Evolutionary conservation across 352 stramenopile genomes (phyloP), one percentile per base, ranked within the genome.

Genomic region (Pythium brassicae): DNA sequence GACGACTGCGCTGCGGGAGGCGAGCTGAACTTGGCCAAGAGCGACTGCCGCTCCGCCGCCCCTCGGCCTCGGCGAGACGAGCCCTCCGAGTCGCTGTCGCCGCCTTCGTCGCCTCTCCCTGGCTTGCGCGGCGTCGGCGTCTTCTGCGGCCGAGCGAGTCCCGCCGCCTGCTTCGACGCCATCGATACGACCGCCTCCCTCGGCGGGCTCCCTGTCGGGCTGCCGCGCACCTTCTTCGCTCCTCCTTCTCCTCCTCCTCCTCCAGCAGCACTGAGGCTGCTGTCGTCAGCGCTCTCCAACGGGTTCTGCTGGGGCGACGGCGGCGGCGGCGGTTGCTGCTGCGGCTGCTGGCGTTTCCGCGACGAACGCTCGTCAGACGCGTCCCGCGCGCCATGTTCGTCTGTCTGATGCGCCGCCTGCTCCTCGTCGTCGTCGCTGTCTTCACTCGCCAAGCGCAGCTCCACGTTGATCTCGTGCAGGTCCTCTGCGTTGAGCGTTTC

Each of bases 401-500:
- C 59, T 6, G 35, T 34, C 15, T 32, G n/a, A n/a, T n/a, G 23
- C 44, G 37, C 37, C 9, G 14, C 17, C 9, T 37, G 32, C 32
- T 3, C 32, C 32, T 26, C 32, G n/a, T 17, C 8, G 11, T 15
- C 12, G 8, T 15, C 44, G n/a, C 27, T 14, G 20, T 25, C 19
- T 14, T 53, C 29, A 11, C 29, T n/a, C 3, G 35, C 19, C 26
- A 27, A 37, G 4, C 32, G 55, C 12, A 73, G 39, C n/a, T 55
- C 63, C n/a, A 53, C 55, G 15, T 67, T 62, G 29, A 87, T 51
- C 35, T 80, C 72, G 11, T 69, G 49, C 20, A 87, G 59, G 23
- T 71, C 77, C n/a, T 68, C 67, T 11, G 78, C 65, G 12, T 83
- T 72, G 49, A 91, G 83, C 0, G 81, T 89, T 32, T 86, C 74